A percentile compares a stretch with the other conserved stretches of the same genome.
Evolutionary conservation across 2,329 filamentous ascomycete genomes (phyloP).

Genomic region (Microdochium bolleyi): DNA sequence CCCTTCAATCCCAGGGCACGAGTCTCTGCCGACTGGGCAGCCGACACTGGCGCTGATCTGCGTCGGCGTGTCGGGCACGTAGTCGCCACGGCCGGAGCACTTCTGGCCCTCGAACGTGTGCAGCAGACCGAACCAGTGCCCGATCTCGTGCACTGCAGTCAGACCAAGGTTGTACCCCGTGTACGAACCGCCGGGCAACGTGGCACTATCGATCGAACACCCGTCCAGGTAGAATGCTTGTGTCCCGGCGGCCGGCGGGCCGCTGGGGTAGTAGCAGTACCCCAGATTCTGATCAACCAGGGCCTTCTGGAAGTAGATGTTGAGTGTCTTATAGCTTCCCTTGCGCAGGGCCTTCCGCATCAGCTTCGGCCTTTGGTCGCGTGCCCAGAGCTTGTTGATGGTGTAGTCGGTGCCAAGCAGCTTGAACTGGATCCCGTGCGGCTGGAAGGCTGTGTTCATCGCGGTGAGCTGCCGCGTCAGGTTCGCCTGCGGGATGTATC

Average conservation of each 20-base stretch:
- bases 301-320: constrained; percentile 2
- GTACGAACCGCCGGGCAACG: constrained; percentile 1
- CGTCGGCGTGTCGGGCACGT: constrained; percentile 21
- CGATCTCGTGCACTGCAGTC: constrained; percentile 21
- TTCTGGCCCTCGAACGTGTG: constrained; percentile 25
- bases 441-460: background rate
- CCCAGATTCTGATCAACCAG: background rate
- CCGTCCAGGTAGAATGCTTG: constrained; percentile 8
- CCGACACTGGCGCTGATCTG: constrained; percentile 12
- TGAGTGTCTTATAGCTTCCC: constrained; percentile 1
- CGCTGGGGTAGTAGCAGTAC: constrained; percentile 7
- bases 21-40: constrained; percentile 14
- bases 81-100: constrained; percentile 15
- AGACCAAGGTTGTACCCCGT: constrained; percentile 15
- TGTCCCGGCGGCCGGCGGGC: constrained; percentile 11
- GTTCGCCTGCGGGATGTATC: background rate
- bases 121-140: constrained; percentile 26
- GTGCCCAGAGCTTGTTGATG: constrained; percentile 3
- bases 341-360: constrained; percentile 1
- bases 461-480: background rate
- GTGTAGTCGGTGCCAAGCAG: background rate
- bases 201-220: background rate
- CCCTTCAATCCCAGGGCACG: constrained; percentile 4
- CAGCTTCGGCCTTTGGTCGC: background rate
- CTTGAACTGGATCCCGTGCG: constrained; percentile 1